phyloP scores from a whole-genome alignment of 192 early-diverging fungal genomes.

The Coemansia sp. region DNA sequence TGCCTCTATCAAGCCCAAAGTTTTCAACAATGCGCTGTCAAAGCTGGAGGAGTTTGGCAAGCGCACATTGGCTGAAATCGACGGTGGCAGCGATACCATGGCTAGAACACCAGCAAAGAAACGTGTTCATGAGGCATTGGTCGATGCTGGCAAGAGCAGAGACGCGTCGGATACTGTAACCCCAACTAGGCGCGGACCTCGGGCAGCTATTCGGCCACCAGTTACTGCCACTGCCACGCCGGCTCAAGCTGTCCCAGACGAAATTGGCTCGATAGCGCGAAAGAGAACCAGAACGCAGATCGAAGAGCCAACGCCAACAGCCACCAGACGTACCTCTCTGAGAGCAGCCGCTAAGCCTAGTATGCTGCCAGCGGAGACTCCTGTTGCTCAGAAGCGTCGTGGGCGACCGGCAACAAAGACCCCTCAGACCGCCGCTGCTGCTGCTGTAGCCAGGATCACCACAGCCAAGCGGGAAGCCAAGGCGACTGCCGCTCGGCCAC shows the following conservation, averaged over 20 bases:
- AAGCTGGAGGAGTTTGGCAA: conserved; percentile 39
- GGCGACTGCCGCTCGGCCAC: conserved; percentile 18
- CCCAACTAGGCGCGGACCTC: not conserved
- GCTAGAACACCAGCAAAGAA: conserved; percentile 27
- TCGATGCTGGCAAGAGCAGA: not conserved
- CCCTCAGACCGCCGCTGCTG: not conserved
- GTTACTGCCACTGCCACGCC: not conserved
- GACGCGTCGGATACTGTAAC: not conserved
- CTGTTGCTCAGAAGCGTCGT: not conserved
- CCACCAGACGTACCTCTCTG: not conserved
- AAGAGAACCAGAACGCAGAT: not conserved
- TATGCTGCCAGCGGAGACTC: not conserved
- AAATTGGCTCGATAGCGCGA: not conserved
- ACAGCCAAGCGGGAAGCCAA: not conserved
- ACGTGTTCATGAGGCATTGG: conserved; percentile 6
- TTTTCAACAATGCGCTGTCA: conserved; percentile 22
- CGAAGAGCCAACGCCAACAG: not conserved
- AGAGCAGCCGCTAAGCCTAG: not conserved
- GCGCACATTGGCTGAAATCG: conserved; percentile 13
- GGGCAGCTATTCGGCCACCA: not conserved
- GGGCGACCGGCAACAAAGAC: not conserved
- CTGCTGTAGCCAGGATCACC: not conserved
- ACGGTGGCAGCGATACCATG: not conserved
- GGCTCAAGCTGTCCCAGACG: not conserved
- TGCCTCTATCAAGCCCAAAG: conserved; percentile 16